These are phyloP conservation scores for Malania oleifera DNA, from an alignment of 164 flowering plant species.

Conservation along the genomic window DNA sequence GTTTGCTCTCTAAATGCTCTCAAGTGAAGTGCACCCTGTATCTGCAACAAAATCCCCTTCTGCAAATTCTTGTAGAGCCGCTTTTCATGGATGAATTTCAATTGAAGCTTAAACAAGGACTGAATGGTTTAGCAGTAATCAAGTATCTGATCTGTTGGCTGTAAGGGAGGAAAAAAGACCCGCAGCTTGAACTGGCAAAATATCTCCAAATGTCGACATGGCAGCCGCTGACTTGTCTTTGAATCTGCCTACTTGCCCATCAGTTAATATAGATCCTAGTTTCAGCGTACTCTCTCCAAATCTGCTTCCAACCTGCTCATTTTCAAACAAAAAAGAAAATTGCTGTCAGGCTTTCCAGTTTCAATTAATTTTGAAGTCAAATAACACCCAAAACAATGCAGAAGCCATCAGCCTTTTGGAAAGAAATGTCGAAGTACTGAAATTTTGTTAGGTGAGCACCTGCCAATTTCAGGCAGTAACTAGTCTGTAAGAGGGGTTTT, in stretches of 20 bases:
- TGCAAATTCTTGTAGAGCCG: neutral
- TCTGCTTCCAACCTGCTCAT: slow-evolving; percentile 80
- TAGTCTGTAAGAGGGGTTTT: too few species aligned
- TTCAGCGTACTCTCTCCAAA: slow-evolving; percentile 95
- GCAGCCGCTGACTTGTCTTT: slow-evolving; percentile 74
- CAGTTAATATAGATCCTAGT: slow-evolving; percentile 82
- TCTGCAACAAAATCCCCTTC: neutral
- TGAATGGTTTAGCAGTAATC: slow-evolving; percentile 16
- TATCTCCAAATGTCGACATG: slow-evolving; percentile 85
- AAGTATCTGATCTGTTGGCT: slow-evolving; percentile 69
- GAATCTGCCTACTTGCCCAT: slow-evolving; percentile 83
- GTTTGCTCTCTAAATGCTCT: neutral
- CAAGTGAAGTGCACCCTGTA: neutral
- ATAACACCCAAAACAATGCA: too few species aligned
- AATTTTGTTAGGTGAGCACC: too few species aligned
- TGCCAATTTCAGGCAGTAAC: too few species aligned
- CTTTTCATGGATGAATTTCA: slow-evolving; percentile 2
- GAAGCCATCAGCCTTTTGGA: too few species aligned
- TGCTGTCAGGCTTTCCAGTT: too few species aligned
- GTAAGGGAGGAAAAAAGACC: slow-evolving; percentile 95
- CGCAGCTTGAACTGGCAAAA: slow-evolving; percentile 89
- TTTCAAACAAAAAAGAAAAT: too few species aligned
- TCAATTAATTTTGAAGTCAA: too few species aligned
- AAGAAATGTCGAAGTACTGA: too few species aligned
- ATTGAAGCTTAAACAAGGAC: neutral